Evolutionary conservation across 1,284 basidiomycete species (phyloP).

Genomic region (Bjerkandera adusta): DNA sequence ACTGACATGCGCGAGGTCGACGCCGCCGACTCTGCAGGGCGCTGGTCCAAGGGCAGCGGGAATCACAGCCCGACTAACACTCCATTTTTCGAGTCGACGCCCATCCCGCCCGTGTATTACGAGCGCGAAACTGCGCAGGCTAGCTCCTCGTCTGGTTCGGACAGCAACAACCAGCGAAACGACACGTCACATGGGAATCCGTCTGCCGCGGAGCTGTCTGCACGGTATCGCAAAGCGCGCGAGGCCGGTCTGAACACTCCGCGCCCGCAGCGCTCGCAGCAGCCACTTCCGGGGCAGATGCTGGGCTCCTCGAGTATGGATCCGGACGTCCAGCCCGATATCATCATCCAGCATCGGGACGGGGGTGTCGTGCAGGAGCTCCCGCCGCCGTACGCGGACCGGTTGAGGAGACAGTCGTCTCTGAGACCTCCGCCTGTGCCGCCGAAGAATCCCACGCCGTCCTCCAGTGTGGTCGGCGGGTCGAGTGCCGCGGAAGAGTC

Average conservation of each 20-base stretch:
- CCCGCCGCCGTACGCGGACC: conserved; percentile 30
- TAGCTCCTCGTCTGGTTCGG: background rate
- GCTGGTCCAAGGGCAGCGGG: background rate
- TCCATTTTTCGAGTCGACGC: conserved; percentile 3
- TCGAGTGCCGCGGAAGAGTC: too few species aligned
- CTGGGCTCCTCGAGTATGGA: conserved; percentile 13
- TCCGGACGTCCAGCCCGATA: conserved; percentile 26
- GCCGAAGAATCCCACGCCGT: too few species aligned
- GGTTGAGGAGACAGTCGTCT: too few species aligned
- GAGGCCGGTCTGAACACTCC: conserved; percentile 11
- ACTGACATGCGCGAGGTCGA: conserved; percentile 20
- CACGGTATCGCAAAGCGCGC: conserved; percentile 20
- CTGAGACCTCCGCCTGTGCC: too few species aligned
- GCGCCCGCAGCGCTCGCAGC: background rate
- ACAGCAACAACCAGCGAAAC: background rate
- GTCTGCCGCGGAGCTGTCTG: conserved; percentile 17
- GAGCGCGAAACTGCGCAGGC: conserved; percentile 9
- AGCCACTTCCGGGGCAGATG: conserved; percentile 12
- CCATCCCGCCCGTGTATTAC: conserved; percentile 10
- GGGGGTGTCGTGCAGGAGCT: conserved; percentile 30
- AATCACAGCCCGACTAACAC: conserved; percentile 1
- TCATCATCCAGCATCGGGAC: conserved; percentile 33
- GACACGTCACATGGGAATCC: too few species aligned
- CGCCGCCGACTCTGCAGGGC: background rate
- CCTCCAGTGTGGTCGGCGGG: too few species aligned